Percentiles rank a stretch among this genome's conserved stretches.
Conservation (phyloP, 345 rosid species). For the Triadica sebifera region DNA sequence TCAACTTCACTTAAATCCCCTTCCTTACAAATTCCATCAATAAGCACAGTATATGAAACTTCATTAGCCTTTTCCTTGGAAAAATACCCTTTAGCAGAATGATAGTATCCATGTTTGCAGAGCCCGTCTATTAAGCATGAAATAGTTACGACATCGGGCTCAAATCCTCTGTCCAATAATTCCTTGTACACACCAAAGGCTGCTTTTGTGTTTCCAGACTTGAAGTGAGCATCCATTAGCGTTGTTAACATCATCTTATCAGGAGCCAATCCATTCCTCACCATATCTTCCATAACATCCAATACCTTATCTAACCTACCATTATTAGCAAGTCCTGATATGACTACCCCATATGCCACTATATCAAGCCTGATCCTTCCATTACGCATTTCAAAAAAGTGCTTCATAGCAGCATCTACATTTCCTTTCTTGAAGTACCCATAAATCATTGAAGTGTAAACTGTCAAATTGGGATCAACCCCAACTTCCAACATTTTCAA, state of each 20-base stretch:
- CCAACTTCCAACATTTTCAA: conserved; percentile 27
- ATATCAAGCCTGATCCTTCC: conserved; percentile 37
- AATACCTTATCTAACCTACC: conserved; percentile 32
- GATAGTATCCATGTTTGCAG: conserved; percentile 33
- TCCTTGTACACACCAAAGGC: conserved; percentile 27
- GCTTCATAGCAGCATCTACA: conserved; percentile 34
- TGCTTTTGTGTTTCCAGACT: conserved; percentile 32
- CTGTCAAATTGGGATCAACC: conserved; percentile 30
- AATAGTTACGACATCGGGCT: conserved; percentile 41
- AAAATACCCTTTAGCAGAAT: conserved; percentile 42
- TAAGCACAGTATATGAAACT: conserved; percentile 41
- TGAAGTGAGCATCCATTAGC: conserved; percentile 42
- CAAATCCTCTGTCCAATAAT: conserved; percentile 33
- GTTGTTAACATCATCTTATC: conserved; percentile 39
- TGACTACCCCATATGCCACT: conserved; percentile 33
- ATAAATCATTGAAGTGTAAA: conserved; percentile 35
- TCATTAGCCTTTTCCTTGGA: conserved; percentile 39
- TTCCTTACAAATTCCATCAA: conserved; percentile 38
- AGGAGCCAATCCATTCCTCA: conserved; percentile 32
- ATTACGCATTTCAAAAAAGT: conserved; percentile 35
- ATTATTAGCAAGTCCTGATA: conserved; percentile 38
- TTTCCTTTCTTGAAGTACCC: conserved; percentile 37
- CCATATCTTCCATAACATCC: conserved; percentile 31
- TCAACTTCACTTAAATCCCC: conserved; percentile 46
- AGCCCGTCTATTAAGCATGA: conserved; percentile 45